Conservation (phyloP, 768 basidiomycete species). For the Lentinus brumalis region DNA sequence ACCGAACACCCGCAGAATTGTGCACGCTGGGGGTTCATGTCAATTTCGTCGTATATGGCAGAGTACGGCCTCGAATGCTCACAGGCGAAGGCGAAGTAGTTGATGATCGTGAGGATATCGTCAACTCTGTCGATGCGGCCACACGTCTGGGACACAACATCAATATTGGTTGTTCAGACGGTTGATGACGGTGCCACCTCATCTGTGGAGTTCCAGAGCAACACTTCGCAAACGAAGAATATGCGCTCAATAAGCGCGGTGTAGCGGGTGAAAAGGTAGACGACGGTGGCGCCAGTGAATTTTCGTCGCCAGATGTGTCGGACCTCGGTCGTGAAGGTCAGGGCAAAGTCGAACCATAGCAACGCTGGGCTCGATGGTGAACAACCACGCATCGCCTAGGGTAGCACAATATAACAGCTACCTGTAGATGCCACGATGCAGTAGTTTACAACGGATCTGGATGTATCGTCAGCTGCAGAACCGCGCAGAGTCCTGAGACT, state of each 20-base stretch:
- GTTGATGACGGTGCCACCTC: too few relatives aligned
- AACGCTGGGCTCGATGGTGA: not conserved
- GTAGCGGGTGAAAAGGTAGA: slow-evolving; percentile 9
- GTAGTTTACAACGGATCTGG: slow-evolving; percentile 1
- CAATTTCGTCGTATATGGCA: not conserved
- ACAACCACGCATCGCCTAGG: not conserved
- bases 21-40: slow-evolving; percentile 9
- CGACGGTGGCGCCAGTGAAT: slow-evolving; percentile 6
- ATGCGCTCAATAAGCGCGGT: slow-evolving; percentile 9
- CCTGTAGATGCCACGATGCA: slow-evolving; percentile 10
- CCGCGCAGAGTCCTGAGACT: not conserved
- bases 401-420: not conserved
- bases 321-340: slow-evolving; percentile 9
- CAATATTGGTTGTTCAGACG: too few relatives aligned
- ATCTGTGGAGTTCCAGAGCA: slow-evolving; percentile 7
- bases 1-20: slow-evolving; percentile 17
- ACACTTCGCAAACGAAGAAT: slow-evolving; percentile 7
- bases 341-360: slow-evolving; percentile 9
- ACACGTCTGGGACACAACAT: slow-evolving; percentile 3
- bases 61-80: not conserved
- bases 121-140: slow-evolving; percentile 9
- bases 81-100: slow-evolving; percentile 9
- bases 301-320: slow-evolving; percentile 11
- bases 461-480: not conserved
- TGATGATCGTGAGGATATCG: slow-evolving; percentile 9